A percentile compares a stretch with the other conserved stretches of the same genome.
Evolutionary conservation across 208 protist genomes (phyloP).

Genomic region (Acanthamoeba sp.): DNA sequence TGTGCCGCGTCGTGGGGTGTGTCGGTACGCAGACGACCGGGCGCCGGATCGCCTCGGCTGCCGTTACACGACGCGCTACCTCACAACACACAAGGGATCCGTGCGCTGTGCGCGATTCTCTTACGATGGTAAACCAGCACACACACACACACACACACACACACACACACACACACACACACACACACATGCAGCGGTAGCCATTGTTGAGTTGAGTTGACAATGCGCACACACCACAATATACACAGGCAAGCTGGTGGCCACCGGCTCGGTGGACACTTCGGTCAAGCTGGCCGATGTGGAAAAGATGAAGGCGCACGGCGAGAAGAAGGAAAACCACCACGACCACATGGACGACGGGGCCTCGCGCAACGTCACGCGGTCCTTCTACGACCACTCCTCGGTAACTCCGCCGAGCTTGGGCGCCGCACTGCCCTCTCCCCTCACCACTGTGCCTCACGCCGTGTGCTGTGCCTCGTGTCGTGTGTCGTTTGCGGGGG

Average conservation of each 20-base stretch:
- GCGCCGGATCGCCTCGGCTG: not conserved
- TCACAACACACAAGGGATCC: conserved; percentile 27
- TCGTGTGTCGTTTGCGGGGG: not conserved
- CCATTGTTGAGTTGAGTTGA: too few species aligned
- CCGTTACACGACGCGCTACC: not conserved
- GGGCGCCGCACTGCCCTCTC: too few species aligned
- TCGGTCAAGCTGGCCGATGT: conserved; percentile 31
- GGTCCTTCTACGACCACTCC: conserved; percentile 44
- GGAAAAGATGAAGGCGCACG: conserved; percentile 24
- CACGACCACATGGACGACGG: not conserved
- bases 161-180: too few species aligned
- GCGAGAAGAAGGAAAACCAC: not conserved
- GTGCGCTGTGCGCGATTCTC: not conserved
- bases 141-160: too few species aligned
- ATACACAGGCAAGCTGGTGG: conserved; percentile 23
- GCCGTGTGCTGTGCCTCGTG: too few species aligned
- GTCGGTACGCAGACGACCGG: not conserved
- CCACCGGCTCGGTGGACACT: conserved; percentile 17
- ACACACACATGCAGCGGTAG: too few species aligned
- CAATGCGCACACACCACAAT: too few species aligned
- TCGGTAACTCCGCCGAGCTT: not conserved
- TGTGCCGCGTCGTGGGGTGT: not conserved
- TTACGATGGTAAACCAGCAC: not conserved
- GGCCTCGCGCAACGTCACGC: not conserved
- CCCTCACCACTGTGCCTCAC: too few species aligned